Base-by-base conservation (phyloP, 148 eudicot species). In the Hydrangea macrophylla region DNA sequence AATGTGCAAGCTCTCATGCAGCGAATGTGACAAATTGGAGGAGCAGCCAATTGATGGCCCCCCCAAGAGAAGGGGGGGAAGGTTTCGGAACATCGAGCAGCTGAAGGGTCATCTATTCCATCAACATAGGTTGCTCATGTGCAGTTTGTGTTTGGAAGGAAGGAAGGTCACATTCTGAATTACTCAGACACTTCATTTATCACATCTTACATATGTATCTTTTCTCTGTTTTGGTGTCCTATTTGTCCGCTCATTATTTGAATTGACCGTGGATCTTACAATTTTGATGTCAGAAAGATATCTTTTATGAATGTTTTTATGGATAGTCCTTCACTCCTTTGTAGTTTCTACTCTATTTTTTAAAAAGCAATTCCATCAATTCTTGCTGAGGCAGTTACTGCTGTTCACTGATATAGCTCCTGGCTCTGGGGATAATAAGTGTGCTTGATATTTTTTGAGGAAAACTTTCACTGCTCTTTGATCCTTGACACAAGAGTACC, bases 141-240 rank as follows among this genome's bases (percentile, higher is more conserved):
- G 98, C 75, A 90, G 86, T 76, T 85, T 94, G 80, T 94, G 97
- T 61, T 77, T 93, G 69, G 97, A 94, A 79, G 95, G 96, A 68
- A 82, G 98, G 26, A 90, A 90, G 95, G 98, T 90, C 53, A 25
- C 44, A 6, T 31, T 18, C 53, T n/a, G n/a, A n/a, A n/a, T n/a
- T n/a, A n/a, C n/a, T n/a, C n/a, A n/a, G n/a, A n/a, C 40, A 55
- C 24, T 35, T 36, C 22, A 28, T 22, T 56, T 45, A 28, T 20
- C 22, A 25, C 36, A 50, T 25, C 53, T 15, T 62, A 12, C 3
- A 10, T 50, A n/a, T 32, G 9, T 7, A 13, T 24, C 23, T 2
- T 10, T 42, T 48, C 17, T 48, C 23, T 11, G 53, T 18, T 48
- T 18, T 2, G 0, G 7, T 42, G 1, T 26, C 50, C 2, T 57